These are phyloP conservation scores for Botrytis squamosa DNA, from an alignment of 2,329 filamentous ascomycete genomes.

Conservation along the genomic window DNA sequence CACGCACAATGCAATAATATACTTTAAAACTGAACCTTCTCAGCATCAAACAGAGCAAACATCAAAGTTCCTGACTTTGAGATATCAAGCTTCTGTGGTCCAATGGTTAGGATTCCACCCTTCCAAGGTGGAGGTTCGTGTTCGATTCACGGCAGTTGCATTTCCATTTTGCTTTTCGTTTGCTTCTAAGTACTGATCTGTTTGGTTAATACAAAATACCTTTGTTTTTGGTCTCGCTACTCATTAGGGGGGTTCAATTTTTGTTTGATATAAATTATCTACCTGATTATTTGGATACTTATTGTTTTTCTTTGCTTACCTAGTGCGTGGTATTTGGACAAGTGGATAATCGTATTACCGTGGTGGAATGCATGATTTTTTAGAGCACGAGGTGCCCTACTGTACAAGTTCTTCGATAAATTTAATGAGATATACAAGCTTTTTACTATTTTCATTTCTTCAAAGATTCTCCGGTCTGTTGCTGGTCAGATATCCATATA, in stretches of 20 bases:
- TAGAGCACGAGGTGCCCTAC: background rate
- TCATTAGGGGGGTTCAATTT: background rate
- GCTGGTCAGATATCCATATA: background rate
- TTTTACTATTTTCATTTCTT: background rate
- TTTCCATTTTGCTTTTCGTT: background rate
- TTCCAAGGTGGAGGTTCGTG: constrained; percentile 21
- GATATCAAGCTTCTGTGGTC: constrained; percentile 9
- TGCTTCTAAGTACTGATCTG: fast-evolving
- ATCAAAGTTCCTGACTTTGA: too few relatives aligned
- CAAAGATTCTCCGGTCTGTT: background rate
- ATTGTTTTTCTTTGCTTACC: background rate
- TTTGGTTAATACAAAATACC: too few relatives aligned
- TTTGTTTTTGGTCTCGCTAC: background rate
- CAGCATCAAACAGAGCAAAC: background rate
- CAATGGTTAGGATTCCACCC: constrained; percentile 22
- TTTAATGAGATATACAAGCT: background rate
- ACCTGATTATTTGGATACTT: background rate
- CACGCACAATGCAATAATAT: fast-evolving
- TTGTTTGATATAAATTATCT: background rate
- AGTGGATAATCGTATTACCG: background rate
- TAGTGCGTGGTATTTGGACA: background rate
- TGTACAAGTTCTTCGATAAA: background rate
- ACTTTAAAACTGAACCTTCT: too few relatives aligned
- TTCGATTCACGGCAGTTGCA: constrained; percentile 16
- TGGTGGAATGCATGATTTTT: background rate